These are phyloP conservation scores for Gymnopilus dilepis DNA, from an alignment of 768 basidiomycete species.

Conservation along the genomic window DNA sequence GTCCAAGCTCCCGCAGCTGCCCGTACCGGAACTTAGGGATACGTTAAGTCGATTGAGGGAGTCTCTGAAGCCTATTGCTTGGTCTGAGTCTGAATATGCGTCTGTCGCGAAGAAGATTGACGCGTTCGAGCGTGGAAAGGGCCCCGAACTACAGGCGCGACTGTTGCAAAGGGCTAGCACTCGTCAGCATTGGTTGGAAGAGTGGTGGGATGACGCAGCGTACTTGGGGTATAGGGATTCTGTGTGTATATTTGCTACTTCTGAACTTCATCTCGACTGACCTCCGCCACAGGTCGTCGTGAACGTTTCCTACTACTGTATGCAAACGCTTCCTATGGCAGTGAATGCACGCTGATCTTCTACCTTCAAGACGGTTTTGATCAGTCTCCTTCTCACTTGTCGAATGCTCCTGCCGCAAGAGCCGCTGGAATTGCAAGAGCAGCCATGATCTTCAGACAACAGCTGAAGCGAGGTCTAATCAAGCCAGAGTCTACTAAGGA, in stretches of 20 bases:
- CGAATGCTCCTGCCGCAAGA: conserved; percentile 61
- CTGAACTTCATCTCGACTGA: neutral
- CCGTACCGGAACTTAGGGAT: conserved; percentile 69
- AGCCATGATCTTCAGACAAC: conserved; percentile 75
- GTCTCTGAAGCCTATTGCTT: conserved; percentile 75
- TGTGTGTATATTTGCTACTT: conserved; percentile 43
- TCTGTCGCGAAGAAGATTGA: conserved; percentile 68
- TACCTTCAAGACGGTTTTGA: conserved; percentile 72
- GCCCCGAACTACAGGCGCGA: conserved; percentile 64
- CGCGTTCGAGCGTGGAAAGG: conserved; percentile 56
- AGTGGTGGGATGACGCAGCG: conserved; percentile 91
- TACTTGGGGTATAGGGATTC: conserved; percentile 90
- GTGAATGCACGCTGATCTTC: conserved; percentile 17
- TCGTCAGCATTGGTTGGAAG: conserved; percentile 83
- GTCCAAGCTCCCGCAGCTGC: conserved; percentile 67
- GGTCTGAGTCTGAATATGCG: conserved; percentile 61
- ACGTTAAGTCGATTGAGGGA: conserved; percentile 75
- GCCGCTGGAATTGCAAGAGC: conserved; percentile 76
- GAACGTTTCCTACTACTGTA: conserved; percentile 96
- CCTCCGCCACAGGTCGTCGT: conserved; percentile 62
- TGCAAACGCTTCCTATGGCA: conserved; percentile 22
- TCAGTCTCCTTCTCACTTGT: conserved; percentile 63
- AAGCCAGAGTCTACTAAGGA: conserved; percentile 71
- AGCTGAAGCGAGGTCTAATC: conserved; percentile 68
- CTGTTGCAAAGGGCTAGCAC: conserved; percentile 60